Percentiles rank a stretch among this genome's conserved stretches.
Conservation (phyloP, 2,329 filamentous ascomycete genomes). For the Setomelanomma holmii region DNA sequence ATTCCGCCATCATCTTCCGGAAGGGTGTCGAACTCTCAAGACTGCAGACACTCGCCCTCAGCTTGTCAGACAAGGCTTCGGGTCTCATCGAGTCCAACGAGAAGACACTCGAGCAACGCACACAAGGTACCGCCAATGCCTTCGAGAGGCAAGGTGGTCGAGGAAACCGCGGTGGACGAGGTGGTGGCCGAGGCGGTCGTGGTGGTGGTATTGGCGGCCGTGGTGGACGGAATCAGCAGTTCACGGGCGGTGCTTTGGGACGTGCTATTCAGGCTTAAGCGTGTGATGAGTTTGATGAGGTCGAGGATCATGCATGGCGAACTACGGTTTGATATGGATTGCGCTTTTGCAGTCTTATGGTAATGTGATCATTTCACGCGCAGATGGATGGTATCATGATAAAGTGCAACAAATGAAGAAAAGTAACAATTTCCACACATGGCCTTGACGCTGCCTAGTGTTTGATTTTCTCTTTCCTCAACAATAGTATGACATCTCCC, state of each 20-base stretch:
- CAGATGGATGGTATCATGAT: background rate
- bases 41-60: constrained; percentile 92
- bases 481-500: no score
- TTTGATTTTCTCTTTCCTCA: no score
- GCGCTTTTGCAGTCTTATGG: constrained; percentile 1
- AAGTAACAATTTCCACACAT: background rate
- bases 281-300: background rate
- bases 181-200: constrained; percentile 45
- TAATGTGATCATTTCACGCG: background rate
- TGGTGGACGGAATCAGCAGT: constrained; percentile 74
- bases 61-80: constrained; percentile 94
- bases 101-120: constrained; percentile 94
- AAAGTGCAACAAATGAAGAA: constrained; percentile 4
- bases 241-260: constrained; percentile 81
- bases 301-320: constrained; percentile 5
- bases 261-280: constrained; percentile 58
- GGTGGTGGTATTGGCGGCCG: constrained; percentile 64
- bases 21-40: constrained; percentile 98
- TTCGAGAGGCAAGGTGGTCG: constrained; percentile 91
- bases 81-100: constrained; percentile 96
- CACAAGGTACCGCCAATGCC: constrained; percentile 91
- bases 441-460: no score
- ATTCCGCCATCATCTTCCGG: constrained; percentile 96
- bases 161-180: constrained; percentile 70
- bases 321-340: constrained; percentile 2